Percentiles rank a stretch among this genome's conserved stretches.
These are phyloP conservation scores for Neonectria magnoliae DNA, from an alignment of 2,329 filamentous ascomycete genomes.

Conservation along the genomic window DNA sequence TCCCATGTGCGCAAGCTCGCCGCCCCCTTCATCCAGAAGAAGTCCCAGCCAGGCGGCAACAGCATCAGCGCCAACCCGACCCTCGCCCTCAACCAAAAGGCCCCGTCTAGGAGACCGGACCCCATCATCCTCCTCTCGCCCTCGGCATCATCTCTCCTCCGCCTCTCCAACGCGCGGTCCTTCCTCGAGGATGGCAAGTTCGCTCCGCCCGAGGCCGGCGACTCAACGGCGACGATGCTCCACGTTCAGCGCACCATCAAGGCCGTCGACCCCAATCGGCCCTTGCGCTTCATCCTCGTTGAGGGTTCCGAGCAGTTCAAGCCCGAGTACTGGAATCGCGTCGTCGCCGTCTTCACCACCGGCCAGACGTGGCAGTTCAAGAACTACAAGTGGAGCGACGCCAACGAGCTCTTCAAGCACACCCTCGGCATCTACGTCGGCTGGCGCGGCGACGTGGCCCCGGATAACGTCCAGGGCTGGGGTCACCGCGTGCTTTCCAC, in stretches of 20 bases:
- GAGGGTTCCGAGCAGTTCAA: slow-evolving; percentile 95
- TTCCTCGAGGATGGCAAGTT: slow-evolving; percentile 91
- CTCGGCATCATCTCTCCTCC: slow-evolving; percentile 91
- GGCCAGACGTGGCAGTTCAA: slow-evolving; percentile 99
- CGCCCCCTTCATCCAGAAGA: slow-evolving; percentile 76
- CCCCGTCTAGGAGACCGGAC: slow-evolving; percentile 65
- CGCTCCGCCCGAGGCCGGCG: slow-evolving; percentile 76
- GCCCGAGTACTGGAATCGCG: slow-evolving; percentile 95
- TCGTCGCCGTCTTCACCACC: slow-evolving; percentile 97
- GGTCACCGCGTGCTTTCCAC: slow-evolving; percentile 84
- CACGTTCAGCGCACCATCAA: slow-evolving; percentile 84
- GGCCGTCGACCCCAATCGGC: slow-evolving; percentile 73
- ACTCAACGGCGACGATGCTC: slow-evolving; percentile 79
- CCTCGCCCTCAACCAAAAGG: slow-evolving; percentile 65
- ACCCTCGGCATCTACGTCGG: slow-evolving; percentile 89
- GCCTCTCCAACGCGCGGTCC: slow-evolving; percentile 94
- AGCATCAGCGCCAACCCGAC: slow-evolving; percentile 55
- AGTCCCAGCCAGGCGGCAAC: slow-evolving; percentile 54
- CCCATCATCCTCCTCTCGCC: slow-evolving; percentile 98
- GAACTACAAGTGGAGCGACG: slow-evolving; percentile 93
- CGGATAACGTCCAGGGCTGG: slow-evolving; percentile 83
- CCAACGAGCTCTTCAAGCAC: slow-evolving; percentile 88
- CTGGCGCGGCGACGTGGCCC: slow-evolving; percentile 85
- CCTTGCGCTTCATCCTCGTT: slow-evolving; percentile 93
- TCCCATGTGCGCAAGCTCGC: slow-evolving; percentile 91